Base-by-base conservation (phyloP, 768 basidiomycete genomes). In the Mrakia hoshinonis region DNA sequence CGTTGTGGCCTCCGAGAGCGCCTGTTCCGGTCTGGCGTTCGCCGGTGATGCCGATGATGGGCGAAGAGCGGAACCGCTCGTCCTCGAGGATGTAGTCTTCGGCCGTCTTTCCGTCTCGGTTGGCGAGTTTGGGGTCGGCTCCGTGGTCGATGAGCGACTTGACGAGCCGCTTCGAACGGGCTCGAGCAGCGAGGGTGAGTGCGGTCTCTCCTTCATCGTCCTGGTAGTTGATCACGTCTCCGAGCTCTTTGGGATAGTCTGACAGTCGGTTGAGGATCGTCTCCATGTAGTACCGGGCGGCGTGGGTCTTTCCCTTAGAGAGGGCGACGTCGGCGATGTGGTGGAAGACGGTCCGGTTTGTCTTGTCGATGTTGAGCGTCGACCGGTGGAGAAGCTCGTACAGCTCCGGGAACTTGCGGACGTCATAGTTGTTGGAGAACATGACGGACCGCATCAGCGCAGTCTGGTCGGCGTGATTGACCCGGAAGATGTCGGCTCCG, bases 391-490 rank as follows among this genome's bases (percentile, higher is more conserved):
- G 81, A 18, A 99, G 85, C 78, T 98, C 94, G 81, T 96, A 97
- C 22, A 99, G 83, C 79, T 98, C 95, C 2, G 93, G 92, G 76
- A 99, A 99, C 80, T 99, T 99, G 75, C 96, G 90, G 60, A 98
- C 90, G 79, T 99, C 96, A 78, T 99, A 99, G 79, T 98, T 99
- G 80, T 99, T 99, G 63, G 92, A 91, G 79, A 98, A 99, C 95
- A 98, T 98, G 76, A 99, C 96, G 76, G 89, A 89, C 20, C 96
- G 91, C 96, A 99, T 99, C 52, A 99, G 82, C 1, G 95, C 89
- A 18, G 96, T 98, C 80, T 98, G 96, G 3, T 96, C 96, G 13
- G 92, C 86, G 77, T 89, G 91, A 82, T 98, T 99, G 74, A 94
- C 92, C 75, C 90, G 88, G 83, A 95, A 99, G 74, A 96, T 92